Evolutionary conservation across 148 eudicot species (phyloP), one percentile per base, ranked within the genome.

Genomic region (Drosera capensis): DNA sequence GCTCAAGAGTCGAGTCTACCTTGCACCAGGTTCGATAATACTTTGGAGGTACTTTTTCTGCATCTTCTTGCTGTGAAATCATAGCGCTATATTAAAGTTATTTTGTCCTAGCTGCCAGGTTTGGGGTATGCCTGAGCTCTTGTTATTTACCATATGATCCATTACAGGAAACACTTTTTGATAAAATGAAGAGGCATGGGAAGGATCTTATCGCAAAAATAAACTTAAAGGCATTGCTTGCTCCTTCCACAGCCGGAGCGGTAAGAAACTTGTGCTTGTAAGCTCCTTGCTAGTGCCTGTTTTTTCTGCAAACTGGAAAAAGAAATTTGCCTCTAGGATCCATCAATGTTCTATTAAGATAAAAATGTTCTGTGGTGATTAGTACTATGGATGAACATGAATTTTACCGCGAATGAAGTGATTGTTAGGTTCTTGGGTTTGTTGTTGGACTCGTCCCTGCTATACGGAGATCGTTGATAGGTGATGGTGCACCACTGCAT

Each of bases 401-500:
- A 11, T 1, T 37, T 37, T 18, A 44, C 43, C 2, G 8, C 19
- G 0, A 26, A 18, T 22, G 28, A 43, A 40, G 46, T 23, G 25
- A 31, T 16, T 49, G 40, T 2, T 54, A 80, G 93, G 66, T 86
- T 52, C 55, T 49, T 15, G 96, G 96, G 46, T 78, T 81, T 54
- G 25, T 66, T 42, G 64, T 86, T 46, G 96, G 93, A 62, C 54
- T 71, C 15, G 64, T 86, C 23, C 74, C 81, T 42, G 60, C 18
- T 20, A 42, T 75, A 23, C 64, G 72, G 48, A 51, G 25, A n/a
- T 48, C 60, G 36, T 0, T 78, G 28, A 71, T 78, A 28, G 87
- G 93, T 20, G 74, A 75, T 28, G 49, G 51, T 45, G 96, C 93
- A 25, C 93, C 93, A 58, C 68, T 86, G 31, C 92, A 57, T 47